These are phyloP conservation scores for Penicillium sp. DNA, from an alignment of 2,329 filamentous ascomycete genomes.

Conservation along the genomic window DNA sequence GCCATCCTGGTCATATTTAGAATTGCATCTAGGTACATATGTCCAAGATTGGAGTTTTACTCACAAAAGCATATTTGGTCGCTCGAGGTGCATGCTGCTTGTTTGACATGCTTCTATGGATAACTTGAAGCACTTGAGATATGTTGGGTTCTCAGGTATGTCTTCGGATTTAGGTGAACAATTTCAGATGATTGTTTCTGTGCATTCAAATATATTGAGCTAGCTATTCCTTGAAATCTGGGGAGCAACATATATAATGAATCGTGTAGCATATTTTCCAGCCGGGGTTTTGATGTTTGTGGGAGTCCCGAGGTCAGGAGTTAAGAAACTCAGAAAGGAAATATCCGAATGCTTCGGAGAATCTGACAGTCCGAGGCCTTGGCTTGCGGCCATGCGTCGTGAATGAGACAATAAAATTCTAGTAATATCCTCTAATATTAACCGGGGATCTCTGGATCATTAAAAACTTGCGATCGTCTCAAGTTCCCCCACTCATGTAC, in stretches of 20 bases:
- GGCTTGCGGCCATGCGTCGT: neutral
- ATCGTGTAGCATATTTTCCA: neutral
- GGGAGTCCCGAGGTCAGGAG: neutral
- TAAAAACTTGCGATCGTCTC: neutral
- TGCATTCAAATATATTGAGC: neutral
- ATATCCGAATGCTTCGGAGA: neutral
- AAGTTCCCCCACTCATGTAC: too few species aligned
- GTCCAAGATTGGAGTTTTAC: neutral
- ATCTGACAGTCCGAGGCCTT: neutral
- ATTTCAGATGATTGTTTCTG: neutral
- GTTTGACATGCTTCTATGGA: slow-evolving; percentile 5
- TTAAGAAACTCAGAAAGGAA: neutral
- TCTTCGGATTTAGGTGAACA: neutral
- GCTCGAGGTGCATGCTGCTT: slow-evolving; percentile 9
- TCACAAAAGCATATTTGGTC: slow-evolving; percentile 2
- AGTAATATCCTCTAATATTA: neutral
- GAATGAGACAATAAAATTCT: neutral
- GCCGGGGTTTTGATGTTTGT: neutral
- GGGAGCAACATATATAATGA: neutral
- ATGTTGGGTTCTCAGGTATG: neutral
- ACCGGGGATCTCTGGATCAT: neutral
- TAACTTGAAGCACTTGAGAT: neutral
- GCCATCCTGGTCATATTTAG: slow-evolving; percentile 53
- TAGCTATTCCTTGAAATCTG: neutral
- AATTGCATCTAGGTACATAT: neutral